A percentile compares a stretch with the other conserved stretches of the same genome.
These are phyloP conservation scores for Yamadazyma spencermartinsiae DNA, from an alignment of 1,139 yeast species.

Conservation along the genomic window DNA sequence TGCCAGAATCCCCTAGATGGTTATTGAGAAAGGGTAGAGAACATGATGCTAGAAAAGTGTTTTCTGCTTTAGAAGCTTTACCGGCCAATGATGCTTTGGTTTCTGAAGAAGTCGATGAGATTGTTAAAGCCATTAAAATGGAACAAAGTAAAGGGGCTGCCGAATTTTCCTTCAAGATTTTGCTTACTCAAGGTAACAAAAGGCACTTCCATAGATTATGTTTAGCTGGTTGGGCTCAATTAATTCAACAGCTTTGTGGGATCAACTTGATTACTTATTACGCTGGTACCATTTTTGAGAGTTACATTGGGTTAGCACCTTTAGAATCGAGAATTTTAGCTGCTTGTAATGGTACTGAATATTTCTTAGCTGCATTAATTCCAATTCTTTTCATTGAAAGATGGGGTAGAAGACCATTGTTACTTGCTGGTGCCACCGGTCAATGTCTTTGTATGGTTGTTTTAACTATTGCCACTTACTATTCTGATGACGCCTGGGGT, in stretches of 20 bases:
- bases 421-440: constrained; percentile 56
- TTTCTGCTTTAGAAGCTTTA: constrained; percentile 44
- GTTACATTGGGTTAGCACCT: constrained; percentile 40
- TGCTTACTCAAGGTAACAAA: constrained; percentile 39
- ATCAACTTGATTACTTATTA: constrained; percentile 39
- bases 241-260: constrained; percentile 47
- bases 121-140: constrained; percentile 28
- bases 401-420: constrained; percentile 53
- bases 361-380: constrained; percentile 43
- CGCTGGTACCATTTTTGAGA: constrained; percentile 48
- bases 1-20: constrained; percentile 58
- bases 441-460: constrained; percentile 36
- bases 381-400: constrained; percentile 50
- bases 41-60: constrained; percentile 50
- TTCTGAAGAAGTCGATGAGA: constrained; percentile 32
- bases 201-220: constrained; percentile 49
- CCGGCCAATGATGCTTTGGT: constrained; percentile 27
- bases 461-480: constrained; percentile 29
- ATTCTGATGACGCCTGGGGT: constrained; percentile 23
- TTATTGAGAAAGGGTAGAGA: constrained; percentile 37
- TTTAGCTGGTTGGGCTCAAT: constrained; percentile 48
- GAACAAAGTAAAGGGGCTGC: constrained; percentile 25
- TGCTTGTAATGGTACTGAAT: constrained; percentile 39
- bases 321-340: constrained; percentile 37
- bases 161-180: constrained; percentile 24